Base-by-base conservation (phyloP, 345 rosid species). In the Clausena lansium region DNA sequence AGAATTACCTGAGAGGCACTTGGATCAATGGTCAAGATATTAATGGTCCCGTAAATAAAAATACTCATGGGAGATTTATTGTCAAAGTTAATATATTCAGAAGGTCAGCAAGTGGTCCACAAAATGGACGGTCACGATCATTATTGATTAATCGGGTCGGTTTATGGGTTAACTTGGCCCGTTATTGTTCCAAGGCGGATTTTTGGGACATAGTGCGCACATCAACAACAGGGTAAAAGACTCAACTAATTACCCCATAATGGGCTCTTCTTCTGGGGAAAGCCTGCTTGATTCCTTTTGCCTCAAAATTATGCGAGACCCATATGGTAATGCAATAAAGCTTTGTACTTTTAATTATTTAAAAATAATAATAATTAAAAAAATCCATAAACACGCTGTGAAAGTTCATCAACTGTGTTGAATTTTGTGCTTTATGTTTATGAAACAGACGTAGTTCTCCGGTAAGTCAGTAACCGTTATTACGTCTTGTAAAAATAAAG, bases 201-300 rank as follows among this genome's bases (percentile, higher is more conserved):
- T 68, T 73, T 59, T 76, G 1, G 85, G 79, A 41, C 32, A 7
- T n/a, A 54, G 84, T 19, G 85, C 68, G 6, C 65, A 35, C 39
- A 35, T 70, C 5, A 78, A 27, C 30, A 68, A 70, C 33, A 47
- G 35, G 14, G 57, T 2, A 28, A 30, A 19, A 36, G 67, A 19
- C 41, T 0, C 41, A 70, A 70, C 76, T 83, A 76, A 83, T 85
- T 83, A 39, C 78, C 35, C 84, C 67, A 81, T 81, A 65, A 75
- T 73, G 60, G 41, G 52, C 63, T 58, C 57, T 7, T 75, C 22
- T 45, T 54, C 33, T 33, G 61, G 84, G 61, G 69, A 77, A 84
- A 81, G 76, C 85, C 85, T 76, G 86, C 70, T 35, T 38, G 89
- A 86, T 86, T 83, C 86, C 85, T 67, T 83, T 74, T 81, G 85